Base-by-base conservation (phyloP, 2,329 filamentous ascomycete genomes). In the Monilinia polystroma region DNA sequence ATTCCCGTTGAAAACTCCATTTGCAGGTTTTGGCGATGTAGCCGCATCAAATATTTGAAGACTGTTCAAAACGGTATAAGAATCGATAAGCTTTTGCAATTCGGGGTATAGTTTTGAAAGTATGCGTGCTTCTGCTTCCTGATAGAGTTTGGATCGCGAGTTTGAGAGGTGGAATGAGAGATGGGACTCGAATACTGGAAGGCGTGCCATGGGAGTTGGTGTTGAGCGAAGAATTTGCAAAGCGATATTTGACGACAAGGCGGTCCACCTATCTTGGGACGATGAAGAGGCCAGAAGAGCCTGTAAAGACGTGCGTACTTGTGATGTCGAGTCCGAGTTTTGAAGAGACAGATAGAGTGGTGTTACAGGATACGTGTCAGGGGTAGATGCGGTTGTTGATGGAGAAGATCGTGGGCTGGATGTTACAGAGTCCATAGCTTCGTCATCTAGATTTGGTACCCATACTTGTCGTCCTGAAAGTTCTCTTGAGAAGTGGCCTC, bases 151-250 rank as follows among this genome's bases (percentile, higher is more conserved):
- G 3, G 75, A 77, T 29, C 67, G 66, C 4, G 70, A 49, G 53
- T 75, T 75, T 16, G 73, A 75, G 14, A 77, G 68, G 35, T 76
- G 74, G 56, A 70, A 73, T n/a, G 70, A 72, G 8, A 77, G 69
- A 45, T 72, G 70, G 4, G 67, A 70, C 68, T 77, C 75, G 60
- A 77, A 76, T 43, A 71, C 67, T 45, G 73, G 73, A 32, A 77
- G 72, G 8, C 69, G 68, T 7, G 70, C 69, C 10, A 77, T 72
- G 10, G 73, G 70, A 35, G 73, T 72, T 38, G 71, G 71, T 47
- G 75, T 75, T 41, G 73, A 72, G 18, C 74, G 75, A 38, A 77
- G 69, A 58, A 76, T 76, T 65, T 76, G 73, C 26, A 77, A 70
- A 16, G 75, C 75, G 4, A 77, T 66, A 32, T 73, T 68, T 11